These are phyloP conservation scores for Clonostachys chloroleuca DNA, from an alignment of 2,329 filamentous ascomycete genomes.

Conservation along the genomic window DNA sequence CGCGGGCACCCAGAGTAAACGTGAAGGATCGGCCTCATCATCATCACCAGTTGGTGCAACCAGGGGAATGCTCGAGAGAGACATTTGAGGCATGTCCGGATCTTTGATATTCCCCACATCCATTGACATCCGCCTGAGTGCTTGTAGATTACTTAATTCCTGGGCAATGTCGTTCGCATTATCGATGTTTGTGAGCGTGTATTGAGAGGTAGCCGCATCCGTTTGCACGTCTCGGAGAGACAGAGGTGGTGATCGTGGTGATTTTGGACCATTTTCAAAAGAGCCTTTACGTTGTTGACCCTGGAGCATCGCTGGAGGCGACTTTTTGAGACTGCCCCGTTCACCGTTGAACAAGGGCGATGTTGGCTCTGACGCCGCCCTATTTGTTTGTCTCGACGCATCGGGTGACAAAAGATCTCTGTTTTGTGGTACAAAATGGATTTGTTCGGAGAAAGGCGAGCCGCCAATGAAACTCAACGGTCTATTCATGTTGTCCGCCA, in stretches of 20 bases:
- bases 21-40: constrained; percentile 82
- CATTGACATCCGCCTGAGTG: constrained; percentile 90
- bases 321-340: constrained; percentile 31
- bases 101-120: constrained; percentile 72
- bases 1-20: constrained; percentile 93
- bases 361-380: constrained; percentile 6
- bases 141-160: constrained; percentile 88
- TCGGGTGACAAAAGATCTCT: constrained; percentile 15
- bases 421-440: constrained; percentile 26
- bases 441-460: constrained; percentile 47
- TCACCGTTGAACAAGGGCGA: constrained; percentile 18
- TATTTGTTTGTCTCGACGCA: constrained; percentile 34
- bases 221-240: constrained; percentile 50
- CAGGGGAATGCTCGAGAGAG: constrained; percentile 65
- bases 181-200: constrained; percentile 85
- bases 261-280: constrained; percentile 27
- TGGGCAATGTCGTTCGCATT: constrained; percentile 86
- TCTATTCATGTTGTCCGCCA: constrained; percentile 51
- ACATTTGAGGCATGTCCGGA: constrained; percentile 70
- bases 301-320: constrained; percentile 32
- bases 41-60: constrained; percentile 68
- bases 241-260: constrained; percentile 46
- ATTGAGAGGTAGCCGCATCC: constrained; percentile 61
- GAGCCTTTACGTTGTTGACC: constrained; percentile 20
- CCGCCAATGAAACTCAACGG: constrained; percentile 70